phyloP scores from a whole-genome alignment of 2,329 filamentous ascomycete genomes.

The Fusarium temperatum region DNA sequence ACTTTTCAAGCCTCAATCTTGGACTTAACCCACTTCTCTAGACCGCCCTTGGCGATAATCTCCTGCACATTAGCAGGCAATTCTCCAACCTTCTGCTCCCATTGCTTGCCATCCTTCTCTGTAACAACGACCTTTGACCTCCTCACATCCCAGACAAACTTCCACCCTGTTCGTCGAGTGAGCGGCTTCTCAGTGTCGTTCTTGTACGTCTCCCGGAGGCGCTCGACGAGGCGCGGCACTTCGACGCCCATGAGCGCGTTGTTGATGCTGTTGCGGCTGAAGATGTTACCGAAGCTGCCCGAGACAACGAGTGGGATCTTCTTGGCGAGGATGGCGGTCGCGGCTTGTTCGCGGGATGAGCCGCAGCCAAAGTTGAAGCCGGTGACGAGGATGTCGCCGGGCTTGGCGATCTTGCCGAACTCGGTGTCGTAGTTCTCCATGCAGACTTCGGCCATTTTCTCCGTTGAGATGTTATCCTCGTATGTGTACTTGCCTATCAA shows the following conservation, averaged over 20 bases:
- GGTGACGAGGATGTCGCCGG: constrained; percentile 82
- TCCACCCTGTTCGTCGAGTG: constrained; percentile 85
- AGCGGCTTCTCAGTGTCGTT: constrained; percentile 59
- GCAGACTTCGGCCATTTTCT: constrained; percentile 87
- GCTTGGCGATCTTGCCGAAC: constrained; percentile 71
- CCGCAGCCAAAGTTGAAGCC: constrained; percentile 93
- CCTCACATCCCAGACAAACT: constrained; percentile 80
- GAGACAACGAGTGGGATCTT: constrained; percentile 82
- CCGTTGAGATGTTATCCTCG: constrained; percentile 79
- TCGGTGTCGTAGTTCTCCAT: constrained; percentile 92
- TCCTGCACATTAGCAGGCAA: constrained; percentile 87
- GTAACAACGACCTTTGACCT: constrained; percentile 75
- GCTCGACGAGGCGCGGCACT: constrained; percentile 70
- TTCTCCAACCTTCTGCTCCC: constrained; percentile 85
- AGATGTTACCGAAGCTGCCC: constrained; percentile 87
- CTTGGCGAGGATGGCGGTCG: constrained; percentile 85
- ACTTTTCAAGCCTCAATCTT: constrained; percentile 57
- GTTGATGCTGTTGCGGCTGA: constrained; percentile 80
- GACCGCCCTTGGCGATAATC: constrained; percentile 79
- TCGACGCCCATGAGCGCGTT: constrained; percentile 80
- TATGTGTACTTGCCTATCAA: constrained; percentile 81
- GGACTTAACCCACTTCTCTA: constrained; percentile 85
- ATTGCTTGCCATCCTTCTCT: constrained; percentile 74
- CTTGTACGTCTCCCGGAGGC: constrained; percentile 70
- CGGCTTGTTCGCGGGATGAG: constrained; percentile 77